Conservation (phyloP, 768 basidiomycete genomes). For the Gyrodon lividus region DNA sequence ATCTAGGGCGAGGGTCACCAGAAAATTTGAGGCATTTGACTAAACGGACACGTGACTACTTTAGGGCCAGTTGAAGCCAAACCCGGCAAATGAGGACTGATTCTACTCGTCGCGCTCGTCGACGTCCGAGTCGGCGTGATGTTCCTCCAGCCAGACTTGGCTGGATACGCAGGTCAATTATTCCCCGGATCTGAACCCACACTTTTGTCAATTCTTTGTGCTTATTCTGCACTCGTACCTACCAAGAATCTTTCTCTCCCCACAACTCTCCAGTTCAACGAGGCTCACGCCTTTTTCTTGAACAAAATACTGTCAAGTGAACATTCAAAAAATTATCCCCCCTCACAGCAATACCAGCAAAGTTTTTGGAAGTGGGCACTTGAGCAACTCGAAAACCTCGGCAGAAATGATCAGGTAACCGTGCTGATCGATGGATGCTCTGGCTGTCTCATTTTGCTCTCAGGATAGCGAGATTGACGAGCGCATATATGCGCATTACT, state of each 20-base stretch:
- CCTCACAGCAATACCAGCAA: constrained; percentile 60
- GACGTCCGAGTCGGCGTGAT: background rate
- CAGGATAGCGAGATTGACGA: constrained; percentile 64
- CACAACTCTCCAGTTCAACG: constrained; percentile 30
- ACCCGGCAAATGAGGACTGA: no score
- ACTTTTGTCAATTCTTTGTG: constrained; percentile 46
- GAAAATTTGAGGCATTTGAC: constrained; percentile 19
- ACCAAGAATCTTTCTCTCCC: constrained; percentile 45
- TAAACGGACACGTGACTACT: constrained; percentile 20
- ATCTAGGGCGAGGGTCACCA: constrained; percentile 8
- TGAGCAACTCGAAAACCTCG: constrained; percentile 46
- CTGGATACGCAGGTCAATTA: background rate
- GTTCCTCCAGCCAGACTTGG: background rate
- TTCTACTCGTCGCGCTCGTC: background rate
- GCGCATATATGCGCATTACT: constrained; percentile 61
- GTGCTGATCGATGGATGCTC: background rate
- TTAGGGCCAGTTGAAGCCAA: constrained; percentile 27
- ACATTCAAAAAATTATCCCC: constrained; percentile 59
- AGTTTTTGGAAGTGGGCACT: constrained; percentile 77
- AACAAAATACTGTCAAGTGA: constrained; percentile 46
- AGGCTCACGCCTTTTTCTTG: constrained; percentile 58
- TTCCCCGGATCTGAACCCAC: constrained; percentile 1
- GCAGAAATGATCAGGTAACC: constrained; percentile 47
- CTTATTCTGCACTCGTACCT: constrained; percentile 52
- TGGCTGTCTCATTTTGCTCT: constrained; percentile 8